These are phyloP conservation scores for Podospora comata DNA, from an alignment of 495 filamentous ascomycete species.

Conservation along the genomic window DNA sequence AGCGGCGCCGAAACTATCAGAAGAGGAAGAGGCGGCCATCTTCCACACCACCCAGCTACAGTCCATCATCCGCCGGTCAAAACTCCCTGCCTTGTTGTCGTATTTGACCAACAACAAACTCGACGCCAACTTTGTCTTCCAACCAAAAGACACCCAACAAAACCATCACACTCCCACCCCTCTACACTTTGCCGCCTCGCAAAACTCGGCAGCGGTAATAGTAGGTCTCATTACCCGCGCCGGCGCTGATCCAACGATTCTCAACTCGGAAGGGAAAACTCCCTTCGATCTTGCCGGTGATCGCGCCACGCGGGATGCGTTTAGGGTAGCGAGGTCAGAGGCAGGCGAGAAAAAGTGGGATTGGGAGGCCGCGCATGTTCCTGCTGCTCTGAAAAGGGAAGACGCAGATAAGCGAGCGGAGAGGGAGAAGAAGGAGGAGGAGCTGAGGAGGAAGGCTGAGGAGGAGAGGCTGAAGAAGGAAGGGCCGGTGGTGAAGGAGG, in stretches of 20 bases:
- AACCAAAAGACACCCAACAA: slow-evolving; percentile 61
- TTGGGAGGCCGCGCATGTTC: slow-evolving; percentile 74
- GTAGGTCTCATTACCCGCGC: slow-evolving; percentile 72
- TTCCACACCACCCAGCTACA: slow-evolving; percentile 85
- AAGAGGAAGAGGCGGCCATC: slow-evolving; percentile 75
- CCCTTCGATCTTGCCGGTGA: slow-evolving; percentile 87
- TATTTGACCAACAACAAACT: slow-evolving; percentile 78
- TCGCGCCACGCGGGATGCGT: slow-evolving; percentile 81
- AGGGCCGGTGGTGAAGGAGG: slow-evolving; percentile 40
- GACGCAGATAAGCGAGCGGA: slow-evolving; percentile 65
- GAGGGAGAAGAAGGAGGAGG: slow-evolving; percentile 63
- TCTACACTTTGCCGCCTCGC: slow-evolving; percentile 79
- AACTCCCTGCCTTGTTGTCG: slow-evolving; percentile 78
- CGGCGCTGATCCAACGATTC: slow-evolving; percentile 65
- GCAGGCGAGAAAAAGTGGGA: slow-evolving; percentile 75
- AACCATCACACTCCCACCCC: slow-evolving; percentile 83
- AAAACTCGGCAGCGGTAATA: slow-evolving; percentile 71
- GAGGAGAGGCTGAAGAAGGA: slow-evolving; percentile 58
- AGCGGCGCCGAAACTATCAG: slow-evolving; percentile 57
- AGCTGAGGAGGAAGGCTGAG: slow-evolving; percentile 61
- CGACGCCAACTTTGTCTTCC: slow-evolving; percentile 70
- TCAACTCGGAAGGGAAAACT: slow-evolving; percentile 68
- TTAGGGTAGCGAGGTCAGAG: slow-evolving; percentile 79
- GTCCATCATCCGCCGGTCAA: slow-evolving; percentile 83
- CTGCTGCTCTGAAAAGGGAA: slow-evolving; percentile 60